Conservation (phyloP, 345 rosid genomes). For the Pistacia integerrima region DNA sequence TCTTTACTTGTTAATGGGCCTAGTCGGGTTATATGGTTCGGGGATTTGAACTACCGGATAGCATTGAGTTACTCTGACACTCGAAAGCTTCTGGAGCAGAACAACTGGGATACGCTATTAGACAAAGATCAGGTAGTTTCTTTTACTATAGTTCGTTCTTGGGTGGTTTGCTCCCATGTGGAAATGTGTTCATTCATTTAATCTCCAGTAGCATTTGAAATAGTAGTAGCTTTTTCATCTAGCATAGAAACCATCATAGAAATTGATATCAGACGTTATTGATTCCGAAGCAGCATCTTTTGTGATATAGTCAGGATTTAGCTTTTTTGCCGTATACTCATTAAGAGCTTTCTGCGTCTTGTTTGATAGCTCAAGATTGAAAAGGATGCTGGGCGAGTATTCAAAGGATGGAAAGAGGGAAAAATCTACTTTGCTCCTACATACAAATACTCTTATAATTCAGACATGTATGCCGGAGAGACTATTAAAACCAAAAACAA, state of each 20-base stretch:
- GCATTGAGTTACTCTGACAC: conserved; percentile 83
- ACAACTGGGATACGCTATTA: conserved; percentile 66
- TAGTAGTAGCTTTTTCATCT: not conserved
- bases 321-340: conserved; percentile 8
- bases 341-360: not conserved
- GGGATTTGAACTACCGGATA: conserved; percentile 93
- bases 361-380: conserved; percentile 76
- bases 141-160: not conserved
- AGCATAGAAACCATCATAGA: not conserved
- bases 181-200: not conserved
- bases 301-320: not conserved
- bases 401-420: conserved; percentile 90
- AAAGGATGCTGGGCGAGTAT: conserved; percentile 86
- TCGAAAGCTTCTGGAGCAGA: conserved; percentile 53
- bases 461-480: conserved; percentile 83
- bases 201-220: not conserved
- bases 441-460: conserved; percentile 82
- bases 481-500: conserved; percentile 58
- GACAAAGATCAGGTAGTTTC: conserved; percentile 84
- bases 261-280: not conserved
- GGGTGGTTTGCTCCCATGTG: not conserved
- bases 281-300: not conserved
- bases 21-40: conserved; percentile 90
- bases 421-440: conserved; percentile 90
- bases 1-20: conserved; percentile 4